phyloP scores from a whole-genome alignment of 1,139 yeast genomes.

The Candida neerlandica region DNA sequence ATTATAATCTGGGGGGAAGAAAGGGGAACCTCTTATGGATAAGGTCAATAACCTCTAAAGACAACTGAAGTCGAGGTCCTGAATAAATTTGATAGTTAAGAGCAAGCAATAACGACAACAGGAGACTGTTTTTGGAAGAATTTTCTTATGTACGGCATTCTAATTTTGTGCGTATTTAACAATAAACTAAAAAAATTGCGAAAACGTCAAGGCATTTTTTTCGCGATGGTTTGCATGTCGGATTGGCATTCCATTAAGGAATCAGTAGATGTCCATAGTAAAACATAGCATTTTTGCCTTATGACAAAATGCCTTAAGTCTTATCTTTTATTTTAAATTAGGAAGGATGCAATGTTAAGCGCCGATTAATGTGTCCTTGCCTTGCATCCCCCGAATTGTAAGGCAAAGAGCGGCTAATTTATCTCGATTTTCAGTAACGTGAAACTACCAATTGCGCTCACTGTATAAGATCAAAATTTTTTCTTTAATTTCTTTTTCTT shows the following conservation, averaged over 20 bases:
- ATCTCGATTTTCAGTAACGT: too few relatives aligned
- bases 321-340: not conserved
- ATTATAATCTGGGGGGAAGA: not conserved
- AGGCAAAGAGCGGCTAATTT: not conserved
- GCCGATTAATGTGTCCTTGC: not conserved
- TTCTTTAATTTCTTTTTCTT: not conserved
- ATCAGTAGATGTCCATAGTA: not conserved
- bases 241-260: conserved; percentile 6
- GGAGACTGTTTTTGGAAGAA: not conserved
- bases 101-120: conserved; percentile 1
- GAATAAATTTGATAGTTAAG: not conserved
- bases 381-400: not conserved
- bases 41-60: not conserved
- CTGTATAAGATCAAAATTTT: not conserved
- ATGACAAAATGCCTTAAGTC: not conserved
- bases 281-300: not conserved
- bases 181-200: not conserved
- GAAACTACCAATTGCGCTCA: not conserved
- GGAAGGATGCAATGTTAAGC: not conserved
- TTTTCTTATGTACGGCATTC: not conserved
- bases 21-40: not conserved
- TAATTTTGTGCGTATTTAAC: not conserved
- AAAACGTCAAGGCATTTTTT: conserved; percentile 3
- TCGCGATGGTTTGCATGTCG: not conserved
- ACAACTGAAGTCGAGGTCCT: conserved; percentile 1